Evolutionary conservation across 2,329 filamentous ascomycete species (phyloP).

Genomic region (Zarea fungicola): DNA sequence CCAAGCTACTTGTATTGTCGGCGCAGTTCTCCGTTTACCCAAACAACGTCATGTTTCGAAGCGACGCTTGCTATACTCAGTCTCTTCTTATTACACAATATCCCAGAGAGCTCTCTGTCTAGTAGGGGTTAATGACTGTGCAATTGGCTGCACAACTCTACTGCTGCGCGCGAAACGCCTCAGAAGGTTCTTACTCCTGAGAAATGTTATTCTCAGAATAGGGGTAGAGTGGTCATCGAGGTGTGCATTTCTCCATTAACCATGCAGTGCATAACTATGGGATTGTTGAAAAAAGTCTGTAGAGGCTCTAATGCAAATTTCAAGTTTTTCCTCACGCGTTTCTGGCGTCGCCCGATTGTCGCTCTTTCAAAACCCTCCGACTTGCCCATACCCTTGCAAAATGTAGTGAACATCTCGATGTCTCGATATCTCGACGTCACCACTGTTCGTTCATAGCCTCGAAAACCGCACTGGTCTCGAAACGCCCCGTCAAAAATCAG

Average conservation of each 20-base stretch:
- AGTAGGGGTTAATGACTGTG: not conserved
- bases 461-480: not conserved
- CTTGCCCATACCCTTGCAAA: not conserved
- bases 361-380: not conserved
- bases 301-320: not conserved
- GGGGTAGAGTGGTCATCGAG: not conserved
- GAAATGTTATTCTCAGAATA: not conserved
- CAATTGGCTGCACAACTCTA: not conserved
- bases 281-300: not conserved
- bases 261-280: not conserved
- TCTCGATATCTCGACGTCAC: not conserved
- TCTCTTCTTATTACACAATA: not conserved
- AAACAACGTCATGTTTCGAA: slow-evolving; percentile 1
- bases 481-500: not conserved
- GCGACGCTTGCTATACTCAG: not conserved
- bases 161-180: too few species aligned
- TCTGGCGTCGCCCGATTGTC: not conserved
- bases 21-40: not conserved
- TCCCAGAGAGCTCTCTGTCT: too few species aligned
- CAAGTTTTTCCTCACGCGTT: not conserved
- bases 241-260: slow-evolving; percentile 6
- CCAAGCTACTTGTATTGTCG: not conserved
- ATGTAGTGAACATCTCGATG: not conserved
- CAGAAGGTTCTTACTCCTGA: too few species aligned
- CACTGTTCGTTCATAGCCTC: not conserved